phyloP scores from a whole-genome alignment of 176 grass and related monocot genomes.

The Aegilops tauschii region DNA sequence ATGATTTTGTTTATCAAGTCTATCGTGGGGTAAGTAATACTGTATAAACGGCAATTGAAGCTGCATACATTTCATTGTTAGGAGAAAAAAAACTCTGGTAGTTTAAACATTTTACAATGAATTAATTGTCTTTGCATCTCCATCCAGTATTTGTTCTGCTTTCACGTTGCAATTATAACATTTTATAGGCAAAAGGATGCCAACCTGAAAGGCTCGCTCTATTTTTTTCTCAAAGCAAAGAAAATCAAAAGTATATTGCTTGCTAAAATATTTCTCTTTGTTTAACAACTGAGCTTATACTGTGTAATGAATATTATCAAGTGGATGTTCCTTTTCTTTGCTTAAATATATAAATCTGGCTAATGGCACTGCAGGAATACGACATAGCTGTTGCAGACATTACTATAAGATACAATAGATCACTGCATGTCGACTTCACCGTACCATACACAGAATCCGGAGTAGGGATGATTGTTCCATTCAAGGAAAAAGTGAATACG shows the following conservation, averaged over 20 bases:
- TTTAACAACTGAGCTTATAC: neutral
- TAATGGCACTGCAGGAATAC: neutral
- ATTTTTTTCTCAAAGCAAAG: neutral
- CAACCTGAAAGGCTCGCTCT: neutral
- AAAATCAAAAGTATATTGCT: neutral
- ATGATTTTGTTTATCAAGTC: conserved; percentile 40
- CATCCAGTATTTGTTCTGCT: neutral
- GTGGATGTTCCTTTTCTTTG: too few species aligned
- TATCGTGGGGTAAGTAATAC: conserved; percentile 24
- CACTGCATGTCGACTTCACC: conserved; percentile 45
- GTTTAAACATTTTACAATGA: neutral
- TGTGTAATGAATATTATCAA: too few species aligned
- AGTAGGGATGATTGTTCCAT: conserved; percentile 46
- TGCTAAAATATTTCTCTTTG: neutral
- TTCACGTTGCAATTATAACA: neutral
- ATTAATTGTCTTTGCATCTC: too few species aligned
- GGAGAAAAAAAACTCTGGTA: neutral
- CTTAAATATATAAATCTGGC: neutral
- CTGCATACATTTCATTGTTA: neutral
- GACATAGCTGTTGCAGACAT: conserved; percentile 34
- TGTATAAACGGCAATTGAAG: neutral
- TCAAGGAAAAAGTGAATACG: conserved; percentile 9
- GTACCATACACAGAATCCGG: conserved; percentile 34
- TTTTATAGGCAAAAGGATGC: too few species aligned
- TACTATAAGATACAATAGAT: conserved; percentile 35